These are phyloP conservation scores for Rhodomyrtus tomentosa DNA, from an alignment of 345 rosid genomes.

Conservation along the genomic window DNA sequence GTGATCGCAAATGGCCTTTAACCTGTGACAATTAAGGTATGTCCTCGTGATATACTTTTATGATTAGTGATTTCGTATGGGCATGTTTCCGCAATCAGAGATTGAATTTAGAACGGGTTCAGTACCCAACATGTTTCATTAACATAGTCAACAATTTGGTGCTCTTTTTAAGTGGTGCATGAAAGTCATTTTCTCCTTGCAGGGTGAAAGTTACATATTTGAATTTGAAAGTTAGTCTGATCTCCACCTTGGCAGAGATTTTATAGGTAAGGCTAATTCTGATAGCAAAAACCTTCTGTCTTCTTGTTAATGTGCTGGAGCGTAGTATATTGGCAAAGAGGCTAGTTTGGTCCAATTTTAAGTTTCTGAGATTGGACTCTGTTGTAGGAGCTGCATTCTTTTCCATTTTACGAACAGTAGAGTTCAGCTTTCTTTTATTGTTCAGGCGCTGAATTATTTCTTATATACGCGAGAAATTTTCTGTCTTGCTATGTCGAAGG, in stretches of 20 bases:
- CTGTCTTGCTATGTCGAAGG: background rate
- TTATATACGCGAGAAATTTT: background rate
- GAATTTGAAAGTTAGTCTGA: conserved; percentile 76
- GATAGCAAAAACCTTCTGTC: background rate
- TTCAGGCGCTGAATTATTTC: background rate
- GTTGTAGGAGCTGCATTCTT: background rate
- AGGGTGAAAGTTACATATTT: conserved; percentile 73
- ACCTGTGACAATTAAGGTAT: too few relatives aligned
- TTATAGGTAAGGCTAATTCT: conserved; percentile 50
- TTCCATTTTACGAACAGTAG: background rate
- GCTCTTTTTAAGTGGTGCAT: background rate
- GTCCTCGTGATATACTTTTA: too few relatives aligned
- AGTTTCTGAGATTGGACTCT: background rate
- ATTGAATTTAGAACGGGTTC: too few relatives aligned
- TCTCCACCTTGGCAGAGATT: conserved; percentile 65
- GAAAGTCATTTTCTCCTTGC: conserved; percentile 1
- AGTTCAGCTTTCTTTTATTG: background rate
- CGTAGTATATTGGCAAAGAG: background rate
- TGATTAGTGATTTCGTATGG: too few relatives aligned
- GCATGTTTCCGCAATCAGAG: too few relatives aligned
- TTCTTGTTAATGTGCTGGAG: background rate
- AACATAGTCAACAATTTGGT: background rate
- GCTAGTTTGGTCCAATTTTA: background rate
- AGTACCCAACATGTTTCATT: too few relatives aligned
- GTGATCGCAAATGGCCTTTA: too few relatives aligned